A percentile compares a stretch with the other conserved stretches of the same genome.
Evolutionary conservation across 306 rosid species (phyloP).

Genomic region (Hippophae gyantsensis): DNA sequence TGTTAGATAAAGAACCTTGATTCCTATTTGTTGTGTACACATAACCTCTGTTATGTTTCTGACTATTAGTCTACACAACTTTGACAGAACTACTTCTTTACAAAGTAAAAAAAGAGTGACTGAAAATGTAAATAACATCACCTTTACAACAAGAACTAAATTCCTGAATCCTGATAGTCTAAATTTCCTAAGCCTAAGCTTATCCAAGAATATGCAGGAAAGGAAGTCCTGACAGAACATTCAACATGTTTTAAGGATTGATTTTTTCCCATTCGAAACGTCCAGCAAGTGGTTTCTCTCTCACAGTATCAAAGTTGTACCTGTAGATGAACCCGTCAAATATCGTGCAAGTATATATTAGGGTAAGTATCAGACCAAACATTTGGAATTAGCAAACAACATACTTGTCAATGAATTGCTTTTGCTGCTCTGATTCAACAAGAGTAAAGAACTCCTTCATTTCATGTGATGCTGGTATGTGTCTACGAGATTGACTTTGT

Average conservation of each 20-base stretch:
- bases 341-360: neutral
- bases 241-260: constrained; percentile 31
- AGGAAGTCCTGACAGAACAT: constrained; percentile 38
- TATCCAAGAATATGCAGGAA: constrained; percentile 31
- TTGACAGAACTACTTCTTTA: constrained; percentile 63
- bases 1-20: constrained; percentile 76
- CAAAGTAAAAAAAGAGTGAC: constrained; percentile 74
- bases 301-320: constrained; percentile 89
- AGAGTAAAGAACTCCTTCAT: constrained; percentile 79
- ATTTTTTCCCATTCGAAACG: constrained; percentile 80
- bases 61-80: constrained; percentile 74
- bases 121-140: constrained; percentile 88
- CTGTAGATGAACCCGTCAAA: constrained; percentile 38
- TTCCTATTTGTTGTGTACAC: constrained; percentile 59
- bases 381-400: neutral
- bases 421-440: constrained; percentile 64
- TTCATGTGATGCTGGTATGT: constrained; percentile 58
- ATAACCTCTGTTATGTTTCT: constrained; percentile 69
- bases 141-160: constrained; percentile 50
- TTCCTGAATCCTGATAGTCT: constrained; percentile 30
- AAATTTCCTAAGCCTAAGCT: constrained; percentile 24
- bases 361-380: neutral
- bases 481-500: constrained; percentile 44
- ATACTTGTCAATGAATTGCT: constrained; percentile 69
- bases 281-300: constrained; percentile 74